These are phyloP conservation scores for Urtica urens DNA, from an alignment of 306 rosid species.

Conservation along the genomic window DNA sequence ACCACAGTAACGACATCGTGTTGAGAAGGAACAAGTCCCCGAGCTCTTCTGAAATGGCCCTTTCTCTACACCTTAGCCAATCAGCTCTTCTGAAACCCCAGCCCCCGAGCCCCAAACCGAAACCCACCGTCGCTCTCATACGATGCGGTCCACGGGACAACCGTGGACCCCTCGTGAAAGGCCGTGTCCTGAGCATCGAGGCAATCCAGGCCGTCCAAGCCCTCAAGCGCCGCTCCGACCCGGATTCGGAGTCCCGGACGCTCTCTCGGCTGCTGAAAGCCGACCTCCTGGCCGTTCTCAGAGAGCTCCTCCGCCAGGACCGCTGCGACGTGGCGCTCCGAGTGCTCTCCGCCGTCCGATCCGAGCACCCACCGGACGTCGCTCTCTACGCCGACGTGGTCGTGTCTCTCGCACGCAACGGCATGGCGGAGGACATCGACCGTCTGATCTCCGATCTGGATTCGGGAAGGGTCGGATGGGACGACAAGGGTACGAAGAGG, in stretches of 20 bases:
- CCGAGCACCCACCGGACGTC: constrained; percentile 51
- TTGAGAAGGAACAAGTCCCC: neutral
- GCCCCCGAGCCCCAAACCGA: neutral
- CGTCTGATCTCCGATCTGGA: constrained; percentile 44
- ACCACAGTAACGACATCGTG: neutral
- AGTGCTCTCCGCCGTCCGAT: constrained; percentile 54
- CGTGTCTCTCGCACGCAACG: constrained; percentile 28
- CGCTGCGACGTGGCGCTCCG: constrained; percentile 51
- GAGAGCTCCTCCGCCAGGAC: constrained; percentile 78
- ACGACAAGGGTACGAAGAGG: constrained; percentile 43
- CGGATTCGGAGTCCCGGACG: constrained; percentile 29
- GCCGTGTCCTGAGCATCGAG: constrained; percentile 76
- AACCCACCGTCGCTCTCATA: constrained; percentile 15
- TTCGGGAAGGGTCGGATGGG: constrained; percentile 18
- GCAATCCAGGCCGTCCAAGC: constrained; percentile 92
- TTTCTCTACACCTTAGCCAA: constrained; percentile 27
- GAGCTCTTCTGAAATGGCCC: constrained; percentile 54
- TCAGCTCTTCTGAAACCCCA: constrained; percentile 31
- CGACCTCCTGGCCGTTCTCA: constrained; percentile 61
- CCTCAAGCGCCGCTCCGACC: constrained; percentile 48
- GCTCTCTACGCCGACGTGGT: constrained; percentile 45
- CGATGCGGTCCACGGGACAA: constrained; percentile 83
- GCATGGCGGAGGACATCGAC: constrained; percentile 48
- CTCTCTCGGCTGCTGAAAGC: constrained; percentile 59
- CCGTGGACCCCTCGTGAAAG: constrained; percentile 73